A percentile compares a stretch with the other conserved stretches of the same genome.
These are phyloP conservation scores for Capsicum chinense DNA, from an alignment of 257 asterid species.

Conservation along the genomic window DNA sequence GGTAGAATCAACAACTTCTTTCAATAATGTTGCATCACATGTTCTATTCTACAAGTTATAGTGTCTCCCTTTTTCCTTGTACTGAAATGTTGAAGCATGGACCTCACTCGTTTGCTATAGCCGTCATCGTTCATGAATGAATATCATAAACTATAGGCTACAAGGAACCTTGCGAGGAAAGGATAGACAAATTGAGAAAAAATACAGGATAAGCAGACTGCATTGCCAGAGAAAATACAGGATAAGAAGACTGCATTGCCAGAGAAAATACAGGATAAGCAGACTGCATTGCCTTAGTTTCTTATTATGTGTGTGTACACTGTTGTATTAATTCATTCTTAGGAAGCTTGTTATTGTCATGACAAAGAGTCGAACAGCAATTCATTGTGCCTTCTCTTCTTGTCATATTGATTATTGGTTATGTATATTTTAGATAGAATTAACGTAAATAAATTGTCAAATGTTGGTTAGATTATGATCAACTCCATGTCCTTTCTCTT, in stretches of 20 bases:
- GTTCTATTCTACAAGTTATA: background rate
- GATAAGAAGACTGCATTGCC: background rate
- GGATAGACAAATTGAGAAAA: background rate
- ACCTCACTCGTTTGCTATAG: background rate
- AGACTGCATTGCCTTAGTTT: background rate
- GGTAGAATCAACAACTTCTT: conserved; percentile 45
- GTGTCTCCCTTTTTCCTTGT: background rate
- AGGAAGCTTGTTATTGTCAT: background rate
- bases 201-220: background rate
- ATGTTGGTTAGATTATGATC: background rate
- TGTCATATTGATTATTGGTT: background rate
- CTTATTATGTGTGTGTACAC: conserved; percentile 5
- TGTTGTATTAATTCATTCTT: conserved; percentile 19
- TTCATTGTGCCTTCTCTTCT: conserved; percentile 2
- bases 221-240: background rate
- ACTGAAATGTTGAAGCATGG: background rate
- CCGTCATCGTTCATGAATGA: background rate
- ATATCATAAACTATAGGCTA: background rate
- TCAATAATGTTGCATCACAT: background rate
- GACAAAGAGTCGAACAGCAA: background rate
- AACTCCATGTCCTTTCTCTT: conserved; percentile 23
- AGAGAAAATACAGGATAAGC: background rate
- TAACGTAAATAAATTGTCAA: background rate
- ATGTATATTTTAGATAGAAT: conserved; percentile 12
- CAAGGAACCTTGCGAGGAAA: background rate